Evolutionary conservation across 2,329 filamentous ascomycete genomes (phyloP), one percentile per base, ranked within the genome.

Genomic region (Penicillium sp.): DNA sequence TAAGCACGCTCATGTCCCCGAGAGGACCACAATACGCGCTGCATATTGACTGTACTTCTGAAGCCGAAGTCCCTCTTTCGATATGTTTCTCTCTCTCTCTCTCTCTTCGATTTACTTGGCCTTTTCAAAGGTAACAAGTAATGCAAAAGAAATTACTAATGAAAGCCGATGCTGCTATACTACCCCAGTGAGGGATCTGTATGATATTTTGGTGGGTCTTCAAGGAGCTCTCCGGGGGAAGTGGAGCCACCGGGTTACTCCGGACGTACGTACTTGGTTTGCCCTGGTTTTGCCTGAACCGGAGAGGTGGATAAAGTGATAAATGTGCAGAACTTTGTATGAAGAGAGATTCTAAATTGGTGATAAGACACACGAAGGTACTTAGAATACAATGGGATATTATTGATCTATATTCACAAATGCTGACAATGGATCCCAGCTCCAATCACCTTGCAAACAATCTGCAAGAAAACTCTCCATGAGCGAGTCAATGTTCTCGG

Each of bases 381-480:
- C 26, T 24, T 8, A 11, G 9, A 1, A 49, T 48, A 20, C 45
- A 26, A 2, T 57, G 30, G 18, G 47, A 26, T 28, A 50, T 52
- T 14, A 48, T 16, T 18, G 14, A 16, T 48, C 12, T 14, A 50
- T 2, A 30, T 47, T 57, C 2, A 50, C 42, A 26, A 53, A 50
- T 12, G 38, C 47, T 14, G 62, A 63, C 43, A 65, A 64, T 18
- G 63, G 61, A 35, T 64, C 63, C 63, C 63, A 65, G n/a, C 63
- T 58, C 63, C 62, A 64, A 48, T 65, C 62, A 20, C 63, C 62
- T 9, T 64, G 61, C n/a, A 65, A 33, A 40, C 59, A 64, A 14
- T 64, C 63, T 9, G 59, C 59, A 53, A 64, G 60, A 18, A 65
- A 65, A 21, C 53, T 62, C 38, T 65, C 61, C 62, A 65, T 64